Conservation (phyloP, 2,329 filamentous ascomycete genomes). For the Ascochyta fabae region DNA sequence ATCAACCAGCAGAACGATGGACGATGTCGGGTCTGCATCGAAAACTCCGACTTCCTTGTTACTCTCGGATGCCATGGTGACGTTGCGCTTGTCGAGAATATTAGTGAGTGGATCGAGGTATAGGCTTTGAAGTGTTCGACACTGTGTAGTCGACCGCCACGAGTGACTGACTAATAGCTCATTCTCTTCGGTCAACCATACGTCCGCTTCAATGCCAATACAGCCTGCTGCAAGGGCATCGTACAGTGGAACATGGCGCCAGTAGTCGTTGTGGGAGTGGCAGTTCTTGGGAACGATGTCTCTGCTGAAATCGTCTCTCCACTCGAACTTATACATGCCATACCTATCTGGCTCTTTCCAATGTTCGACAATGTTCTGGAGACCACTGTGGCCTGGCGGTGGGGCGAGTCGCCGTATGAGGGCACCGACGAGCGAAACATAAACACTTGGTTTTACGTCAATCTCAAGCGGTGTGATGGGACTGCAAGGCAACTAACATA, state of each 20-base stretch:
- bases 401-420: too few species aligned
- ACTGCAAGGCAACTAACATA: conserved; percentile 19
- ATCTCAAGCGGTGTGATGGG: neutral
- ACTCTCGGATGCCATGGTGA: conserved; percentile 24
- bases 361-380: neutral
- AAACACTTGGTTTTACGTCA: conserved; percentile 18
- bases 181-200: conserved; percentile 30
- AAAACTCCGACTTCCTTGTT: conserved; percentile 58
- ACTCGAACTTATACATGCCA: conserved; percentile 31
- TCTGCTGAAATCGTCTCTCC: conserved; percentile 48
- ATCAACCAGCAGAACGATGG: conserved; percentile 70
- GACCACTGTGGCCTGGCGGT: too few species aligned
- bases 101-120: conserved; percentile 51
- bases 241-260: conserved; percentile 50
- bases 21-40: conserved; percentile 46
- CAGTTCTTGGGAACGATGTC: conserved; percentile 46
- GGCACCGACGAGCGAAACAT: too few species aligned
- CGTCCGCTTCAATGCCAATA: conserved; percentile 42
- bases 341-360: conserved; percentile 36
- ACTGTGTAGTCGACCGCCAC: conserved; percentile 22
- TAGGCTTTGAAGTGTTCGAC: conserved; percentile 35
- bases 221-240: conserved; percentile 50
- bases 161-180: conserved; percentile 42
- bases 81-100: conserved; percentile 44
- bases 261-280: conserved; percentile 56